Evolutionary conservation across 1,284 basidiomycete genomes (phyloP), one percentile per base, ranked within the genome.

Genomic region (Sutorius eximius): DNA sequence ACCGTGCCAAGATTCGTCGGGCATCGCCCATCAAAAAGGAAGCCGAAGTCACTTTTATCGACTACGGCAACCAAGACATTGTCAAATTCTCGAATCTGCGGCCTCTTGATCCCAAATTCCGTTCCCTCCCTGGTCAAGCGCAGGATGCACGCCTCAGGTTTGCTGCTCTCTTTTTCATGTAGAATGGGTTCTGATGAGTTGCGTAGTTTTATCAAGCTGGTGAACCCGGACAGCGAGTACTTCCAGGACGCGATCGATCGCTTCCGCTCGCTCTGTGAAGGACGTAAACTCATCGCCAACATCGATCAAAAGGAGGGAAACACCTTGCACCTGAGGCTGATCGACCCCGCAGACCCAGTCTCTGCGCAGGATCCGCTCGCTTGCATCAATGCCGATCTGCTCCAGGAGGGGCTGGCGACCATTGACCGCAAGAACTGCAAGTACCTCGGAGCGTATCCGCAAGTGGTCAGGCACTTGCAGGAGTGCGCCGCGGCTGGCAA

Each of bases 61-160:
- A 91, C 72, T 93, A 93, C 64, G 93, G 93, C 49, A 95, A 95
- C 70, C 91, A 94, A 74, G 91, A 93, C 67, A 90, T 82, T 5
- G 77, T 94, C 29, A 73, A 85, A 2, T 95, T 93, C 73, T 73
- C 79, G 22, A 77, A 87, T 60, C 84, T 95, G 59, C 82, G 93
- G 29, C 91, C 92, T 3, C 79, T 96, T 37, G 93, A 95, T 68
- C 74, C 86, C 24, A 89, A 87, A 70, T 96, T 95, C 82, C 88
- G 90, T 61, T 81, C 86, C 7, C 77, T 96, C 11, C 85, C 91
- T 33, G 90, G 91, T 40, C 93, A 92, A 71, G 89, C 89, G 16
- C 89, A 90, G 49, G 89, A 92, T 43, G 89, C 89, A 29, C 84
- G 87, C 32, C 78, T 91, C 44, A 91, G 88, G 88, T 87, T 61